These are phyloP conservation scores for Metschnikowia sp. DNA, from an alignment of 805 yeast genomes.

Conservation along the genomic window DNA sequence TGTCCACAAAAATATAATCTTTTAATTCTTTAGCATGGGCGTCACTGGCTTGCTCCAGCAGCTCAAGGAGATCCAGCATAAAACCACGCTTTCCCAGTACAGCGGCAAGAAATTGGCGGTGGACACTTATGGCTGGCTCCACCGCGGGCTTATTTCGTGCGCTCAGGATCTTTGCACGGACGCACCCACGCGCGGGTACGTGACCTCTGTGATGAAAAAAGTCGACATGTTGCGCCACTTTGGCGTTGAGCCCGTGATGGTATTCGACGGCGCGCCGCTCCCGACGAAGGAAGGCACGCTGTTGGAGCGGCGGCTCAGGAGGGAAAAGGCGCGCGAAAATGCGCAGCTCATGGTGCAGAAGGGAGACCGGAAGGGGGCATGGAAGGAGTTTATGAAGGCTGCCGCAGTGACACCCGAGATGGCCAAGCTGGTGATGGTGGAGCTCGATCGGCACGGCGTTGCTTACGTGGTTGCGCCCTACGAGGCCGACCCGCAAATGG, in stretches of 20 bases:
- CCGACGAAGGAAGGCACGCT: constrained; percentile 80
- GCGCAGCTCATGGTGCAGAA: constrained; percentile 50
- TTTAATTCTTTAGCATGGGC: constrained; percentile 52
- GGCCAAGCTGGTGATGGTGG: constrained; percentile 83
- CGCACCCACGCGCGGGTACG: constrained; percentile 65
- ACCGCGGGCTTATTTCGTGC: constrained; percentile 78
- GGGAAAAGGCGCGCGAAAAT: constrained; percentile 55
- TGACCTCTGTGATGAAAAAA: constrained; percentile 65
- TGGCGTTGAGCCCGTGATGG: constrained; percentile 79
- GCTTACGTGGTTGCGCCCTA: constrained; percentile 91
- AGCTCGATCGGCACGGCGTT: constrained; percentile 54
- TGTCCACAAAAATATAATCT: too few species aligned
- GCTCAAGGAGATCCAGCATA: constrained; percentile 68
- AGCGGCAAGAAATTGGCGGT: constrained; percentile 79
- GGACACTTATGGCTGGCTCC: constrained; percentile 98
- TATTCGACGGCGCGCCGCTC: constrained; percentile 88
- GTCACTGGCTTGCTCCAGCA: constrained; percentile 79
- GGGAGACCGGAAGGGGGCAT: constrained; percentile 61
- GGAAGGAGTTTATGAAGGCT: constrained; percentile 68
- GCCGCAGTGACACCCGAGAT: constrained; percentile 86
- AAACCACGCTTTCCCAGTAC: constrained; percentile 54
- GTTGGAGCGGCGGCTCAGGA: constrained; percentile 50
- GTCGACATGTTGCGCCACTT: constrained; percentile 62
- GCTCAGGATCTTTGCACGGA: constrained; percentile 76
- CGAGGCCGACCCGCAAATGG: constrained; percentile 98